Conservation (phyloP, 2,329 filamentous ascomycete genomes). For the Kalmusia sp. region DNA sequence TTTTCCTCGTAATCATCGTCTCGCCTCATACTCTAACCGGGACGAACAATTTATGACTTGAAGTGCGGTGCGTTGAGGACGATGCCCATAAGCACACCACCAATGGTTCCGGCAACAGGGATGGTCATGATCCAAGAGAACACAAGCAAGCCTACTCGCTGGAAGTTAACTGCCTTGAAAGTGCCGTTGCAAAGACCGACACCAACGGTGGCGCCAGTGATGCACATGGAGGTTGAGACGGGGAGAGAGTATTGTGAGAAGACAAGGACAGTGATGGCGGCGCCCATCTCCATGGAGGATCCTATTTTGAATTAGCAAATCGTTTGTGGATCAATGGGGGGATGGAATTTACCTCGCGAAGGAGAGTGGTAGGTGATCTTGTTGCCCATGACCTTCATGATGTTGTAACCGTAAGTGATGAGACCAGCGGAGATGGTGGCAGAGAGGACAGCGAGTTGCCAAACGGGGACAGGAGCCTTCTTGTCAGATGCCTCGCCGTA, state of each 20-base stretch:
- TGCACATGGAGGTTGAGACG: conserved; percentile 73
- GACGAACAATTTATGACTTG: background rate
- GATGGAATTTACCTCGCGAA: conserved; percentile 47
- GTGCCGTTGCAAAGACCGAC: conserved; percentile 80
- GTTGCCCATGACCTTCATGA: conserved; percentile 88
- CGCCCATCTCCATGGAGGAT: conserved; percentile 81
- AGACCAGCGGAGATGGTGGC: conserved; percentile 69
- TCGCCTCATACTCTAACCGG: background rate
- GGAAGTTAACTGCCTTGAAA: conserved; percentile 73
- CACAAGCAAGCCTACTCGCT: conserved; percentile 72
- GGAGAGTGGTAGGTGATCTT: conserved; percentile 76
- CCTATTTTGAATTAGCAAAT: conserved; percentile 28
- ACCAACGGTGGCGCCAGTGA: conserved; percentile 79
- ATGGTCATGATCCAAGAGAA: conserved; percentile 72
- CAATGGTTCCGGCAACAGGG: conserved; percentile 66
- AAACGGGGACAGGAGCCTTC: conserved; percentile 73
- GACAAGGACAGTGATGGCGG: conserved; percentile 76
- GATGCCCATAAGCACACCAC: conserved; percentile 54
- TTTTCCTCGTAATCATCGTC: background rate
- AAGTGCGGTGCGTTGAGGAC: conserved; percentile 67
- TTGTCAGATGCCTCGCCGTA: conserved; percentile 69
- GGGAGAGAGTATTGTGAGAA: conserved; percentile 79
- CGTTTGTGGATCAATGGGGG: background rate
- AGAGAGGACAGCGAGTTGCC: conserved; percentile 77
- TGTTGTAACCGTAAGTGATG: conserved; percentile 81